Evolutionary conservation across 768 basidiomycete species (phyloP).

Genomic region (Erythrobasidium yunnanense): DNA sequence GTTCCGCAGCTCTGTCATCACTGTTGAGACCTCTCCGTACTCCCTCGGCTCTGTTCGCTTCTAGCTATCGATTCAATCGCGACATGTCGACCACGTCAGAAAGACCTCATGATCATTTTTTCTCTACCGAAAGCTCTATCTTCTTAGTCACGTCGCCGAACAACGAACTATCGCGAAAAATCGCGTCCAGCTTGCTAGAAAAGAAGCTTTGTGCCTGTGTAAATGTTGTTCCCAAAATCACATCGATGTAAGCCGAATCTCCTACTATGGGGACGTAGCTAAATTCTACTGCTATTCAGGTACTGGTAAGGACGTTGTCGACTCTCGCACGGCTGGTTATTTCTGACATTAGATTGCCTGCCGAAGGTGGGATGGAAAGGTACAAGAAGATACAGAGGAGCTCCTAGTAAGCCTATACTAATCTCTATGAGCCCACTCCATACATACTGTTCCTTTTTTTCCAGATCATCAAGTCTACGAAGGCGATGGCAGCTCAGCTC

Average conservation of each 20-base stretch:
- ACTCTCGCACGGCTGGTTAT: background rate
- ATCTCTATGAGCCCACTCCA: background rate
- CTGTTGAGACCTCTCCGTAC: no score
- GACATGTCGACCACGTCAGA: no score
- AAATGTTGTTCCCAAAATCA: constrained; percentile 14
- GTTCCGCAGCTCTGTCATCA: no score
- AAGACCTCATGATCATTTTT: no score
- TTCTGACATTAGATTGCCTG: background rate
- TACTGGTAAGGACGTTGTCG: background rate
- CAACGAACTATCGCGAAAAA: background rate
- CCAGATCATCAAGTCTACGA: constrained; percentile 13
- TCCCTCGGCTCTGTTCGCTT: no score
- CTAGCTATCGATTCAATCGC: no score
- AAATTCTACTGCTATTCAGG: background rate
- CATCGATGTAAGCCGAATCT: background rate
- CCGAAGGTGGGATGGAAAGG: constrained; percentile 15
- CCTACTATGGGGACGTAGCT: background rate
- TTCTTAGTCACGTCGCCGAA: constrained; percentile 1
- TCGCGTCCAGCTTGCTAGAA: background rate
- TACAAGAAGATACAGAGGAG: constrained; percentile 13
- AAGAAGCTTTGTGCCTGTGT: constrained; percentile 11
- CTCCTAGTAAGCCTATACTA: background rate
- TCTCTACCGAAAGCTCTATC: background rate
- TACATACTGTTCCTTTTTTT: background rate
- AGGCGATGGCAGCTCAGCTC: background rate